phyloP scores from a whole-genome alignment of 139 green algal species.

The Auxenochlorella pyrenoidosa region DNA sequence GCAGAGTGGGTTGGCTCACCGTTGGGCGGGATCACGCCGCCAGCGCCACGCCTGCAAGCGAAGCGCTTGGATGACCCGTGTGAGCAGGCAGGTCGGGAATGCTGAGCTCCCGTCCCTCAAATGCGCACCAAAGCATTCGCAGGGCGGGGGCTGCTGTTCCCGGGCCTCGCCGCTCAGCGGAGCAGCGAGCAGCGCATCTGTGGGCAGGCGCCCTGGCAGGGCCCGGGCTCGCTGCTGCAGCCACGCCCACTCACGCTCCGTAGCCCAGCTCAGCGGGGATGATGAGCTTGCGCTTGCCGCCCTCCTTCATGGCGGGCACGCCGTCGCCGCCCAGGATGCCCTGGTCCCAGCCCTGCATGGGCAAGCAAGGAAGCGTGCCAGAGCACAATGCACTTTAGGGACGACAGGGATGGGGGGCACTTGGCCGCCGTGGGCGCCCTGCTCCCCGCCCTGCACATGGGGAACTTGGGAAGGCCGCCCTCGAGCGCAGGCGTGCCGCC shows the following conservation, averaged over 20 bases:
- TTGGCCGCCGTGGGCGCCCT: too few species aligned
- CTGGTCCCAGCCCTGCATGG: conserved; percentile 77
- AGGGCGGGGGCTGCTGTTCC: too few species aligned
- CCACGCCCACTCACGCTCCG: not conserved
- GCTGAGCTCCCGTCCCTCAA: too few species aligned
- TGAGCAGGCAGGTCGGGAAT: not conserved
- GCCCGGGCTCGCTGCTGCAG: not conserved
- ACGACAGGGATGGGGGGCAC: too few species aligned
- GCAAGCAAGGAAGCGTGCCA: too few species aligned
- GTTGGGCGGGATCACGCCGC: conserved; percentile 85
- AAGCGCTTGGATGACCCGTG: not conserved
- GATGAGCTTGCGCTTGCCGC: conserved; percentile 69
- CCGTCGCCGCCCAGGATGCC: conserved; percentile 83
- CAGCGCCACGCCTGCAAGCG: conserved; percentile 63
- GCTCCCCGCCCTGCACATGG: too few species aligned
- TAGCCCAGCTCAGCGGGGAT: conserved; percentile 56
- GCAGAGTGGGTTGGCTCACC: not conserved
- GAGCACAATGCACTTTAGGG: too few species aligned
- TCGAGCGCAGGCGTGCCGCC: too few species aligned
- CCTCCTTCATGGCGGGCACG: conserved; percentile 91
- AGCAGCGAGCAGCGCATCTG: too few species aligned
- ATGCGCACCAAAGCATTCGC: too few species aligned
- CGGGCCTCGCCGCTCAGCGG: too few species aligned
- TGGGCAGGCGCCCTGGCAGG: not conserved
- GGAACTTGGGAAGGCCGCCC: too few species aligned